Conservation (phyloP, 805 yeast species). For the Candida pseudofarinosa region DNA sequence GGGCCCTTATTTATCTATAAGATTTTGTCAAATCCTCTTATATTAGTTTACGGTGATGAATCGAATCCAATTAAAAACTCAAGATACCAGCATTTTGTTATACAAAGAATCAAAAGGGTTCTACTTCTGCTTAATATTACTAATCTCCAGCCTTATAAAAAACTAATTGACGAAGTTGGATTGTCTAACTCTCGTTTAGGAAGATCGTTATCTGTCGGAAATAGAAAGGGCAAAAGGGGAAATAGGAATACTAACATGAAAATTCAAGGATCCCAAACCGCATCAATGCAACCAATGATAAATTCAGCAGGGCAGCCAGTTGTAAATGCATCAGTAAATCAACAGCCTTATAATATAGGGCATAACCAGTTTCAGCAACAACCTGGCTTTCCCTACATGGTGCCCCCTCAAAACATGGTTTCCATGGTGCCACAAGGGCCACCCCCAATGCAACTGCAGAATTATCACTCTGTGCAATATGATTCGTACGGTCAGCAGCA, state of each 20-base stretch:
- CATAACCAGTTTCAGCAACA: conserved; percentile 5
- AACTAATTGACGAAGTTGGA: conserved; percentile 91
- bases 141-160: conserved; percentile 68
- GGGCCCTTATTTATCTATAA: conserved; percentile 67
- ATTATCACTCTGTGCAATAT: conserved; percentile 5
- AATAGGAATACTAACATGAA: conserved; percentile 1
- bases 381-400: conserved; percentile 3
- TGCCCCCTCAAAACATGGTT: conserved; percentile 4
- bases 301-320: conserved; percentile 1
- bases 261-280: background rate
- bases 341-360: background rate
- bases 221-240: conserved; percentile 15
- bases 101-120: conserved; percentile 58
- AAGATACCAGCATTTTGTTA: conserved; percentile 50
- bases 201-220: conserved; percentile 20
- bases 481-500: conserved; percentile 16
- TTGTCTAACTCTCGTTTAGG: conserved; percentile 38
- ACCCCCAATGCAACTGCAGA: conserved; percentile 2
- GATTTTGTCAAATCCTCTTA: conserved; percentile 66
- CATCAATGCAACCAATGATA: conserved; percentile 3
- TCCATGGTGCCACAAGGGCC: conserved; percentile 2
- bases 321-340: background rate
- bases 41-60: conserved; percentile 37
- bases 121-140: conserved; percentile 55
- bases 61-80: conserved; percentile 28